Conservation (phyloP, 2,329 filamentous ascomycete species). For the Teratosphaeria epicoccoides region DNA sequence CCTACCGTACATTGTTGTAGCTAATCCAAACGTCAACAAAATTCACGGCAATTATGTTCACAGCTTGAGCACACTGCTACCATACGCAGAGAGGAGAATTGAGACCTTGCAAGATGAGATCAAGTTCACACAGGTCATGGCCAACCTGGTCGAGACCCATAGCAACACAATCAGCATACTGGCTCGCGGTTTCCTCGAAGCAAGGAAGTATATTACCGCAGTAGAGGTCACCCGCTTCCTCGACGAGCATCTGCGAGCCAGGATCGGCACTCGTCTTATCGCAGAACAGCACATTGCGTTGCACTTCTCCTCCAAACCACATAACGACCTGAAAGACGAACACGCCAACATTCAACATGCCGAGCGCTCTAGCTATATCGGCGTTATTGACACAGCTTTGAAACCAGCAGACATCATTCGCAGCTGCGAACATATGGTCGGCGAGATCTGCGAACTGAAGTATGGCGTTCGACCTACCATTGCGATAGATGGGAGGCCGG, state of each 20-base stretch:
- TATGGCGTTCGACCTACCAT: constrained; percentile 80
- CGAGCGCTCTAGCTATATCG: constrained; percentile 58
- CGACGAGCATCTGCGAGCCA: constrained; percentile 83
- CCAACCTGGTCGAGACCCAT: constrained; percentile 91
- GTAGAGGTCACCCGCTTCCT: constrained; percentile 80
- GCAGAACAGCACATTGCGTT: constrained; percentile 95
- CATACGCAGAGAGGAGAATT: constrained; percentile 65
- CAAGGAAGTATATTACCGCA: constrained; percentile 75
- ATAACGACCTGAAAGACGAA: constrained; percentile 45
- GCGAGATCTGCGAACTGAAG: constrained; percentile 91
- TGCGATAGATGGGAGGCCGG: constrained; percentile 71
- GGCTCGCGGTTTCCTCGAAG: constrained; percentile 86
- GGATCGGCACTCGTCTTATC: constrained; percentile 87
- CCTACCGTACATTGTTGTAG: constrained; percentile 93
- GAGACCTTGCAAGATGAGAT: constrained; percentile 76
- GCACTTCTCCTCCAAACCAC: constrained; percentile 64
- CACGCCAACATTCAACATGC: constrained; percentile 34
- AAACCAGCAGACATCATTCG: constrained; percentile 72
- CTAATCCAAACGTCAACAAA: constrained; percentile 86
- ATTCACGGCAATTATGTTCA: constrained; percentile 97
- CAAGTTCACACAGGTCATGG: constrained; percentile 81
- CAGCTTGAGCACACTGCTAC: constrained; percentile 79
- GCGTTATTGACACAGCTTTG: constrained; percentile 86
- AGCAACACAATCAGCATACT: constrained; percentile 88
- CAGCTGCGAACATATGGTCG: constrained; percentile 78